phyloP scores from a whole-genome alignment of 1,139 yeast species.

The Yamadazyma oceani region DNA sequence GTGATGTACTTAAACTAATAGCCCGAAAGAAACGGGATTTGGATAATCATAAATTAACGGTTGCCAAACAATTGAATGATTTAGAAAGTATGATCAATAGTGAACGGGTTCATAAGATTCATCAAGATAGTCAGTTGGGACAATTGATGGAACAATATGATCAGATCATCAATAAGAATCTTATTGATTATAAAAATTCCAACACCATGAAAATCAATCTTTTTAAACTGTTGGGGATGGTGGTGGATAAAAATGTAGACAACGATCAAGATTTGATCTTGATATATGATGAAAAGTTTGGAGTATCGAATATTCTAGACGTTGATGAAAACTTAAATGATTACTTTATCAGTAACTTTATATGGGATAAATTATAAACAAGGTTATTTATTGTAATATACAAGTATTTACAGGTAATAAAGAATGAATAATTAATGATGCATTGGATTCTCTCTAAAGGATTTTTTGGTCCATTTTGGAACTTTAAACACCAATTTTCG shows the following conservation, averaged over 20 bases:
- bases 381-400: background rate
- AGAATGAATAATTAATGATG: constrained; percentile 47
- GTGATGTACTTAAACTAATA: constrained; percentile 7
- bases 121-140: constrained; percentile 33
- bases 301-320: constrained; percentile 51
- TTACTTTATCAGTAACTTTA: constrained; percentile 63
- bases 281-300: constrained; percentile 50
- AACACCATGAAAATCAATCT: constrained; percentile 43
- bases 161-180: constrained; percentile 24
- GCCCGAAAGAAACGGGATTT: constrained; percentile 28
- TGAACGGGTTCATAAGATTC: constrained; percentile 43
- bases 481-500: constrained; percentile 86
- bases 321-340: constrained; percentile 62
- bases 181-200: constrained; percentile 30
- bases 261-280: constrained; percentile 35
- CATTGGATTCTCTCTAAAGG: constrained; percentile 79
- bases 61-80: constrained; percentile 59
- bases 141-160: constrained; percentile 23
- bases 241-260: constrained; percentile 27
- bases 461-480: constrained; percentile 87
- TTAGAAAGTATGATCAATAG: constrained; percentile 53
- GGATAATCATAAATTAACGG: constrained; percentile 51
- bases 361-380: constrained; percentile 59
- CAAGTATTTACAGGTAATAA: background rate
- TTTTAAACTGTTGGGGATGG: constrained; percentile 45